A percentile compares a stretch with the other conserved stretches of the same genome.
phyloP scores from a whole-genome alignment of 2,329 filamentous ascomycete species.

The Stemphylium lycopersici region DNA sequence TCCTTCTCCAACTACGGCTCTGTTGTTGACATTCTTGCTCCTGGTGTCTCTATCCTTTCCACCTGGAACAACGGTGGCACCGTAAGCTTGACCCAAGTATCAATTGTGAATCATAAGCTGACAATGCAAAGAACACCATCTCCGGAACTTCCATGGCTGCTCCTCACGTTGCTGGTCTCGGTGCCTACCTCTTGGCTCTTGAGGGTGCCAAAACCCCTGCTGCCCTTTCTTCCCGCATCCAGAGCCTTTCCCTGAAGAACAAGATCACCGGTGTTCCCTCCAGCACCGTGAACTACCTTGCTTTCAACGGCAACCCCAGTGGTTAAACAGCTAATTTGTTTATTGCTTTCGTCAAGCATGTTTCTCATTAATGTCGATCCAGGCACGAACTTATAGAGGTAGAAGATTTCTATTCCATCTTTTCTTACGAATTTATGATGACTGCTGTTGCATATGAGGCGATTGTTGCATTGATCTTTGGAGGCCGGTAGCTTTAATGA shows the following conservation, averaged over 20 bases:
- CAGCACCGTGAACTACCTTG: slow-evolving; percentile 60
- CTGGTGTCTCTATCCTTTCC: slow-evolving; percentile 53
- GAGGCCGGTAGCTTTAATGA: slow-evolving; percentile 1
- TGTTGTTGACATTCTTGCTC: slow-evolving; percentile 48
- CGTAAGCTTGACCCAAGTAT: slow-evolving; percentile 18
- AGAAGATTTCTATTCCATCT: slow-evolving; percentile 3
- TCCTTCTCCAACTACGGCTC: slow-evolving; percentile 51
- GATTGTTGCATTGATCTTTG: neutral
- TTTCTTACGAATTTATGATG: slow-evolving; percentile 13
- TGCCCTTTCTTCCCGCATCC: slow-evolving; percentile 57
- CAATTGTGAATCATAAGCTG: slow-evolving; percentile 3
- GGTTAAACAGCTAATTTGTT: slow-evolving; percentile 15
- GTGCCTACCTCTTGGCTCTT: slow-evolving; percentile 68
- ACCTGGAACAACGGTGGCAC: slow-evolving; percentile 55
- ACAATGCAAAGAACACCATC: slow-evolving; percentile 53
- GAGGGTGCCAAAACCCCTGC: slow-evolving; percentile 54
- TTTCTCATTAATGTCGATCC: neutral
- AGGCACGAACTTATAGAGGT: slow-evolving; percentile 1
- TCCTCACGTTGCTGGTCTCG: slow-evolving; percentile 73
- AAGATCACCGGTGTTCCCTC: slow-evolving; percentile 52
- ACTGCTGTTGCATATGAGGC: neutral
- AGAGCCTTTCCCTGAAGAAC: slow-evolving; percentile 50
- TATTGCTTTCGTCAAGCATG: neutral
- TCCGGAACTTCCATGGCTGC: slow-evolving; percentile 71
- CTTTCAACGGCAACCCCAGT: slow-evolving; percentile 59